Conservation (phyloP, 805 yeast species). For the Kregervanrija delftensis region DNA sequence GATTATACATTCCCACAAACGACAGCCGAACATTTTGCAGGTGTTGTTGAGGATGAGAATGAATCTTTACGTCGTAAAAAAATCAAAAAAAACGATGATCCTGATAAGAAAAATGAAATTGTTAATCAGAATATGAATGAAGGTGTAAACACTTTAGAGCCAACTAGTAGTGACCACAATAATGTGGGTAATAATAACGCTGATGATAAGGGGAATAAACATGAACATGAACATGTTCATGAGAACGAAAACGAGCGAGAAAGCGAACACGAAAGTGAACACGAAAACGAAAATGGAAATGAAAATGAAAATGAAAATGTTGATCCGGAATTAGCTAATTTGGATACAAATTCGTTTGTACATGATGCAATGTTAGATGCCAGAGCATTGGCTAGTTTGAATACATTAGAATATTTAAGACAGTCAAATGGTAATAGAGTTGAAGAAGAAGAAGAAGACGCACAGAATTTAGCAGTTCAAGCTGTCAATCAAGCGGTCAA, state of each 20-base stretch:
- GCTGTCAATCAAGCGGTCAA: conserved; percentile 18
- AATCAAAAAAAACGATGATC: too few relatives aligned
- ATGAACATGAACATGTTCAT: too few relatives aligned
- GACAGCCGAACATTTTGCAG: conserved; percentile 9
- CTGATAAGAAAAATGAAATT: too few relatives aligned
- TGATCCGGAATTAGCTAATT: conserved; percentile 51
- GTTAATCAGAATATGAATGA: too few relatives aligned
- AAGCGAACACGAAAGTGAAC: too few relatives aligned
- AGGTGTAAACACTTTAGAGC: too few relatives aligned
- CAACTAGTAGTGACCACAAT: too few relatives aligned
- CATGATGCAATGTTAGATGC: conserved; percentile 69
- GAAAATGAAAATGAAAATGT: conserved; percentile 28
- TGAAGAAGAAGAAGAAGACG: conserved; percentile 19
- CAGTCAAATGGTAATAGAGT: conserved; percentile 18
- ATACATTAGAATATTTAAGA: conserved; percentile 25
- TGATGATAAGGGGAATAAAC: too few relatives aligned
- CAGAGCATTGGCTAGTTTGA: conserved; percentile 47
- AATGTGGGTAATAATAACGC: too few relatives aligned
- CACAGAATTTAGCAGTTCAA: conserved; percentile 26
- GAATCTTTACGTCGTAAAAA: too few relatives aligned
- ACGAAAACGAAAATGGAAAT: too few relatives aligned
- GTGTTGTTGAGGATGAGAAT: conserved; percentile 3
- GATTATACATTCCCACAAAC: conserved; percentile 9
- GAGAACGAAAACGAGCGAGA: too few relatives aligned
- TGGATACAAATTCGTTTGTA: conserved; percentile 41